These are phyloP conservation scores for Saccharomyces kudriavzevii DNA, from an alignment of 805 yeast genomes.

Conservation along the genomic window DNA sequence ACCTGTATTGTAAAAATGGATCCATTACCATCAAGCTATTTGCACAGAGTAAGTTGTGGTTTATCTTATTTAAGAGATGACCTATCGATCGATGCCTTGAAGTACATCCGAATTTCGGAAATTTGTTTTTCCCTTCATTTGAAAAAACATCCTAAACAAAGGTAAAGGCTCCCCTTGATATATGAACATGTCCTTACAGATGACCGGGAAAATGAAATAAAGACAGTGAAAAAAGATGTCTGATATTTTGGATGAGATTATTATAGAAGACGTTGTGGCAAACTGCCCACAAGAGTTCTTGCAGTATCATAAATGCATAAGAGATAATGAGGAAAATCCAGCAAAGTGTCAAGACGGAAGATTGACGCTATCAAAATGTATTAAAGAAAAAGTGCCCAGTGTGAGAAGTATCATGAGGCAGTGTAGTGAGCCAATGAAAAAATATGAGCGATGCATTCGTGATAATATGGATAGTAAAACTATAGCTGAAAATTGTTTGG, in stretches of 20 bases:
- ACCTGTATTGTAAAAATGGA: conserved; percentile 8
- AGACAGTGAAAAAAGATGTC: conserved; percentile 8
- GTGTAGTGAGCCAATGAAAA: conserved; percentile 50
- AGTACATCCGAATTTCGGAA: not conserved
- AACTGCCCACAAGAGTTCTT: conserved; percentile 68
- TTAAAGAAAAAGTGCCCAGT: conserved; percentile 57
- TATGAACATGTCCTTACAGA: not conserved
- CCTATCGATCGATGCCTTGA: not conserved
- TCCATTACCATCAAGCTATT: conserved; percentile 1
- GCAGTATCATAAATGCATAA: conserved; percentile 65
- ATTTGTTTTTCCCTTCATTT: not conserved
- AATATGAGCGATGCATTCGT: conserved; percentile 59
- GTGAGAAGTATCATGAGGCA: conserved; percentile 58
- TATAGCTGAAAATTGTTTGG: conserved; percentile 43
- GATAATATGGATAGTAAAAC: conserved; percentile 35
- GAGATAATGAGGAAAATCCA: conserved; percentile 45
- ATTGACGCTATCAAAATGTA: conserved; percentile 51
- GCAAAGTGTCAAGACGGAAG: conserved; percentile 50
- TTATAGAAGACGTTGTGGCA: conserved; percentile 72
- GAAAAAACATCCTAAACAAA: not conserved
- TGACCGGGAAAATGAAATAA: not conserved
- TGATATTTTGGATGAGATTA: conserved; percentile 54
- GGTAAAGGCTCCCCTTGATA: not conserved
- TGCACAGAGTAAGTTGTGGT: no score
- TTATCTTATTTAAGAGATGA: not conserved